These are phyloP conservation scores for Lichtheimia ornata DNA, from an alignment of 371 early-diverging fungal genomes.

Conservation along the genomic window DNA sequence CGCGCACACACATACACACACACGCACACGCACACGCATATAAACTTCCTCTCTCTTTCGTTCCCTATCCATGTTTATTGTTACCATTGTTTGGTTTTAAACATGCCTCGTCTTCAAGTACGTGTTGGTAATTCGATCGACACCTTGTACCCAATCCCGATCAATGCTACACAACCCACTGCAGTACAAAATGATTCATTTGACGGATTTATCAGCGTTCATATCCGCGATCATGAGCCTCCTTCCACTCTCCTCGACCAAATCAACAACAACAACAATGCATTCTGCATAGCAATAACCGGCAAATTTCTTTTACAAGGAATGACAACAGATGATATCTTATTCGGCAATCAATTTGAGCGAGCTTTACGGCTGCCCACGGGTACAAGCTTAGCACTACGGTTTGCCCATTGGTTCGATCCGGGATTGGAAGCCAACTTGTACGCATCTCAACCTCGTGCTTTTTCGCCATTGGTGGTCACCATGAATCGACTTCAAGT, in stretches of 20 bases:
- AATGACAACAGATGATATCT: constrained; percentile 63
- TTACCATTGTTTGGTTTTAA: background rate
- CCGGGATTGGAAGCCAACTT: constrained; percentile 78
- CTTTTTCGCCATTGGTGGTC: constrained; percentile 71
- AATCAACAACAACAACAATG: constrained; percentile 33
- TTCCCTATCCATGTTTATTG: too few relatives aligned
- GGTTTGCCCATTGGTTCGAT: constrained; percentile 78
- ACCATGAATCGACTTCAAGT: constrained; percentile 71
- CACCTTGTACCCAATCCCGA: constrained; percentile 50
- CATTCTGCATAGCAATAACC: constrained; percentile 70
- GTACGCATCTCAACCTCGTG: constrained; percentile 73
- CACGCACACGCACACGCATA: too few relatives aligned
- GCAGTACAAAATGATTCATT: constrained; percentile 66
- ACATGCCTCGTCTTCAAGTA: constrained; percentile 26
- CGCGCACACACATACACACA: too few relatives aligned
- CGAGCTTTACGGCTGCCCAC: constrained; percentile 68
- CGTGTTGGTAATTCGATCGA: constrained; percentile 62
- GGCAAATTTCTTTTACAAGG: constrained; percentile 70
- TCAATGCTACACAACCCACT: constrained; percentile 66
- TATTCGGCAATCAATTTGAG: constrained; percentile 83
- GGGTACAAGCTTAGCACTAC: constrained; percentile 71
- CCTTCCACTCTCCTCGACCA: constrained; percentile 57
- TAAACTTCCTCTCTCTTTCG: too few relatives aligned
- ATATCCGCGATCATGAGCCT: constrained; percentile 59
- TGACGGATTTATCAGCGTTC: constrained; percentile 67